Conservation (phyloP, 805 yeast genomes). For the Pichia eremophila region DNA sequence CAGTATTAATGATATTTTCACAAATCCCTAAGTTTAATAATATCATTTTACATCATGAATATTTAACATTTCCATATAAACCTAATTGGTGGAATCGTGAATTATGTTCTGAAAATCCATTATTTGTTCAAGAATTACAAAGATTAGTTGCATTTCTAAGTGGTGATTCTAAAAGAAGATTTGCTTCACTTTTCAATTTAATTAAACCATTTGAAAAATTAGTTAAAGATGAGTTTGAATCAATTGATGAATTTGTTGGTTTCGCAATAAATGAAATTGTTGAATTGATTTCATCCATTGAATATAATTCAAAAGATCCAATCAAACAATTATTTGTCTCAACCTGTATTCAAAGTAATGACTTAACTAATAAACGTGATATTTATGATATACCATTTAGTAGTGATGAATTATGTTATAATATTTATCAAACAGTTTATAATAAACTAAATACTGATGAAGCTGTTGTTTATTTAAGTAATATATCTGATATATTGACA, state of each 20-base stretch:
- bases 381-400: conserved; percentile 27
- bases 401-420: conserved; percentile 19
- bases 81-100: conserved; percentile 33
- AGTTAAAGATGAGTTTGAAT: conserved; percentile 21
- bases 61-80: conserved; percentile 27
- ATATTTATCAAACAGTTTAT: conserved; percentile 25
- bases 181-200: conserved; percentile 29
- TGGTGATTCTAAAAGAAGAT: conserved; percentile 27
- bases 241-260: conserved; percentile 21
- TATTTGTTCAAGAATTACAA: conserved; percentile 30
- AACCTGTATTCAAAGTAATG: conserved; percentile 4
- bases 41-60: conserved; percentile 23
- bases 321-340: conserved; percentile 13
- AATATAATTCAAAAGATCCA: conserved; percentile 8
- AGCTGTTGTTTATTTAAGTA: background rate
- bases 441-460: background rate
- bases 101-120: conserved; percentile 18
- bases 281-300: conserved; percentile 13
- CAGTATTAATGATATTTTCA: conserved; percentile 32
- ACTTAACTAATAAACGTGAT: conserved; percentile 8
- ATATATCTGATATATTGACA: conserved; percentile 28
- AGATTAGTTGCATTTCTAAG: conserved; percentile 30
- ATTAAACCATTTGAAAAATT: conserved; percentile 23
- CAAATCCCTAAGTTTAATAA: conserved; percentile 28
- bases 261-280: conserved; percentile 15